Evolutionary conservation across 371 early-diverging fungal genomes (phyloP).

Genomic region (Homolaphlyctis polyrhiza): DNA sequence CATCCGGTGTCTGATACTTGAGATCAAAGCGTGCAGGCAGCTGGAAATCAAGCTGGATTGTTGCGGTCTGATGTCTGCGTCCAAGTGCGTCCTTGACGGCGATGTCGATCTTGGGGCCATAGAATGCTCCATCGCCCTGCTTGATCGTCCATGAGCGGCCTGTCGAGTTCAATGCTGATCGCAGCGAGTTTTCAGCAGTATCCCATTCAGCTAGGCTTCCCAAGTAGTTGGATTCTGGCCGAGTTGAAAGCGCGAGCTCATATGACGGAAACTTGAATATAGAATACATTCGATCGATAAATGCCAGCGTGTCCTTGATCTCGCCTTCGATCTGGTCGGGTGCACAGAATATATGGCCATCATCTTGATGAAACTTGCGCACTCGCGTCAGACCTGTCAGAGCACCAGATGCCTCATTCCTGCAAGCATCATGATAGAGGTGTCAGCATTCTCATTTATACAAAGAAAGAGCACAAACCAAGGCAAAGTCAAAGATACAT

Average conservation of each 20-base stretch:
- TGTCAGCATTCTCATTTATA: not conserved
- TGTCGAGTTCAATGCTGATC: conserved; percentile 41
- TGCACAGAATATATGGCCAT: conserved; percentile 95
- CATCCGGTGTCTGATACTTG: conserved; percentile 53
- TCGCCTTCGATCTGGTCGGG: conserved; percentile 70
- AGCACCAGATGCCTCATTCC: conserved; percentile 90
- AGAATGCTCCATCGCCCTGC: conserved; percentile 62
- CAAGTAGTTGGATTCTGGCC: conserved; percentile 52
- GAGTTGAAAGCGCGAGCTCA: conserved; percentile 54
- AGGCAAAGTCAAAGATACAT: not conserved
- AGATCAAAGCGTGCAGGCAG: conserved; percentile 87
- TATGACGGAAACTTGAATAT: conserved; percentile 51
- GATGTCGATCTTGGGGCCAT: conserved; percentile 67
- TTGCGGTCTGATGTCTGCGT: conserved; percentile 58
- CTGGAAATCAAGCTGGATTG: conserved; percentile 79
- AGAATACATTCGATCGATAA: conserved; percentile 78
- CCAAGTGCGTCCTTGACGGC: conserved; percentile 53
- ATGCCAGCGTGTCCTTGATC: conserved; percentile 73
- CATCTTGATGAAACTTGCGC: conserved; percentile 95
- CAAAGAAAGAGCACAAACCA: not conserved
- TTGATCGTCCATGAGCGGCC: conserved; percentile 38
- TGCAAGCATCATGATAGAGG: not conserved
- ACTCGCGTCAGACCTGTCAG: conserved; percentile 92
- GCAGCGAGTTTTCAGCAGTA: conserved; percentile 46
- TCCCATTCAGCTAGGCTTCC: conserved; percentile 57